Evolutionary conservation across 305 asterid species (phyloP).

Genomic region (Euphrasia arctica): DNA sequence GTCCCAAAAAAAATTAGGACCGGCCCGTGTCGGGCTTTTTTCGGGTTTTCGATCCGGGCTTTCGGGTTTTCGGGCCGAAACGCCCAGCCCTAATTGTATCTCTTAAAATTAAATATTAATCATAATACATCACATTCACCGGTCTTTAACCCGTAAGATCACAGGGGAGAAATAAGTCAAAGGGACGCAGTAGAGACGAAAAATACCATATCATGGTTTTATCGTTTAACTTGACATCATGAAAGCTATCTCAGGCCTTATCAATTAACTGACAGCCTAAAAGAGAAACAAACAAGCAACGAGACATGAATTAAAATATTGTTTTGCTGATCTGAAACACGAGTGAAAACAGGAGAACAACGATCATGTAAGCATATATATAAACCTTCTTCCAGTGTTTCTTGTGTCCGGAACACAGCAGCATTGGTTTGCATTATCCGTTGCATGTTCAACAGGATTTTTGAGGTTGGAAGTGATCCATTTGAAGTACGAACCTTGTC

Average conservation of each 20-base stretch:
- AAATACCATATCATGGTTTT: too few relatives aligned
- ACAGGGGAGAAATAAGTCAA: too few relatives aligned
- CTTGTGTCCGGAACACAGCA: conserved; percentile 97
- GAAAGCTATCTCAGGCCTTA: conserved; percentile 36
- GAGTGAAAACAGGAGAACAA: neutral
- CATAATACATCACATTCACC: too few relatives aligned
- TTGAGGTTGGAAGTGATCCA: conserved; percentile 88
- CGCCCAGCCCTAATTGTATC: too few relatives aligned
- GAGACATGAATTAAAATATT: conserved; percentile 12
- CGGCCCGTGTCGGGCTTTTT: too few relatives aligned
- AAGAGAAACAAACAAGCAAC: conserved; percentile 21
- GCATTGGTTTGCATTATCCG: conserved; percentile 96
- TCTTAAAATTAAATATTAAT: too few relatives aligned
- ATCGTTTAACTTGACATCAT: too few relatives aligned
- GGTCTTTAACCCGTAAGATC: too few relatives aligned
- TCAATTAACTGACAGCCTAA: conserved; percentile 90
- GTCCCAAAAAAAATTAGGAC: too few relatives aligned
- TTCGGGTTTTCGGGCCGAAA: too few relatives aligned
- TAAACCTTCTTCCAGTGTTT: conserved; percentile 94
- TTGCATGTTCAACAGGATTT: conserved; percentile 90
- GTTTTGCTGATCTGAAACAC: conserved; percentile 1
- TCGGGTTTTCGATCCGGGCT: too few relatives aligned
- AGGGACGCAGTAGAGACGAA: too few relatives aligned
- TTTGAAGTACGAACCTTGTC: conserved; percentile 91
- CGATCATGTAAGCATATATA: conserved; percentile 21